These are phyloP conservation scores for Malassezia caprae DNA, from an alignment of 1,284 basidiomycete species.

Conservation along the genomic window DNA sequence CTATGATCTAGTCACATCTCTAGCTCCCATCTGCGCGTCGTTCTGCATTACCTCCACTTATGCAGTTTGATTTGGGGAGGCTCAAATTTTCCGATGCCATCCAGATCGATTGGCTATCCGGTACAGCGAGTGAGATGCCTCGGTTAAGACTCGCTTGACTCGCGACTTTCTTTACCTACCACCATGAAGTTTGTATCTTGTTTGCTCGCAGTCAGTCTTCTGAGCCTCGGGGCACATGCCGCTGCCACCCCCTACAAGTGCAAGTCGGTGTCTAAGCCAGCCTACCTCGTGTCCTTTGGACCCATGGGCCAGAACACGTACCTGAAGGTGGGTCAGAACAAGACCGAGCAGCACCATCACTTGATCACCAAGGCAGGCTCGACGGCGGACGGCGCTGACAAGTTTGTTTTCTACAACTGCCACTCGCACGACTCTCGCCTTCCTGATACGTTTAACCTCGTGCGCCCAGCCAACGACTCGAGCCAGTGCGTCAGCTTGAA, in stretches of 20 bases:
- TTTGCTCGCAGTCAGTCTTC: neutral
- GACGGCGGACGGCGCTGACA: neutral
- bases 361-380: neutral
- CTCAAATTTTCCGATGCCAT: neutral
- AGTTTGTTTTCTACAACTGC: neutral
- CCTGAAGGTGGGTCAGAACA: neutral
- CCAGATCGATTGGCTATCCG: neutral
- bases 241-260: neutral
- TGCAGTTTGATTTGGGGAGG: neutral
- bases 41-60: neutral
- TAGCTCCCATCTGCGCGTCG: no score
- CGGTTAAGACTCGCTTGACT: neutral
- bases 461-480: neutral
- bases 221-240: neutral
- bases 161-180: neutral
- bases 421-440: neutral
- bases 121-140: neutral
- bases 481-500: neutral
- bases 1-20: no score
- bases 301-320: neutral
- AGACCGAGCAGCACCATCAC: neutral
- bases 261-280: neutral
- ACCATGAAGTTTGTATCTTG: neutral
- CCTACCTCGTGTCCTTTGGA: neutral
- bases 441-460: neutral